Evolutionary conservation across 2,329 filamentous ascomycete genomes (phyloP), one percentile per base, ranked within the genome.

Genomic region (Fusarium sp.): DNA sequence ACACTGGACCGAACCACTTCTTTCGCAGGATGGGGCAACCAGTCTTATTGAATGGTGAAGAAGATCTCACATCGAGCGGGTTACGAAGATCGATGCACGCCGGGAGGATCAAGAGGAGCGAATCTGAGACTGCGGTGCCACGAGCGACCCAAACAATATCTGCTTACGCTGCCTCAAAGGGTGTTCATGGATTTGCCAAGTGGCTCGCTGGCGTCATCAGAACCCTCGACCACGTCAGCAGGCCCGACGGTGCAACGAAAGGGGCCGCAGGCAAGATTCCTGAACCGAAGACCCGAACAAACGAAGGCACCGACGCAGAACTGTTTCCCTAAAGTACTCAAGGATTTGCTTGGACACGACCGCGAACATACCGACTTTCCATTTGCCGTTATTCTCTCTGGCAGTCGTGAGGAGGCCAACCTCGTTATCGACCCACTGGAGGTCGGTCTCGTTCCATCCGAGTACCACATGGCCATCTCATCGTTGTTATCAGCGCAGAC

Each of bases 271-370:
- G 88, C 39, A 97, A 95, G 82, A 84, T 87, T 13, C 89, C 85
- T 48, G 90, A 89, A 76, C 82, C 84, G 70, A 93, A 87, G 85
- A 86, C 84, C 76, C 89, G 89, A 67, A 79, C 86, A 28, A 83
- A 85, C 59, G 90, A 90, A 66, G 90, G 90, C 73, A 88, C 89
- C 35, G 31, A 13, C 6, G 31, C 28, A 28, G 7, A 33, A 33
- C 31, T 4, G 31, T 33, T 4, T 33, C 13, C 2, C 31, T 28
- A 96, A 99, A 81, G 96, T 98, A n/a, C 86, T 99, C 44, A 99
- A 98, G 84, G 96, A 99, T 80, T 89, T 99, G 74, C 88, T 99
- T 20, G 95, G 95, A 13, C 92, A 98, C 80, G 96, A 99, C 81
- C 91, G 95, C 62, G 96, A 99, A 76, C 96, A 98, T 79, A 13